Evolutionary conservation across 768 basidiomycete genomes (phyloP).

Genomic region (Coprinopsis strossmayeri): DNA sequence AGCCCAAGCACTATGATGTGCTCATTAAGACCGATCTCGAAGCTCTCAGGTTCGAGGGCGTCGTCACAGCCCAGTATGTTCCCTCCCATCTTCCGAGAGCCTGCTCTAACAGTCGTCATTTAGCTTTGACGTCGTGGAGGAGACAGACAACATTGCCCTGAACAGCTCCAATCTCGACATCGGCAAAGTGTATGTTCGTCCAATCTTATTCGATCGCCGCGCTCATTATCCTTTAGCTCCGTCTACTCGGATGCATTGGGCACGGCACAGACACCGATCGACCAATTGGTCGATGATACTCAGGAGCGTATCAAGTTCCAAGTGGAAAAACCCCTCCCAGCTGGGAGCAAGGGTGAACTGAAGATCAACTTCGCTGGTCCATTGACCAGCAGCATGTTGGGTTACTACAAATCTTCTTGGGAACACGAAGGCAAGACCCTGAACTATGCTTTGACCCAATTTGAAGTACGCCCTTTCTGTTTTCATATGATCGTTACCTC

Average conservation of each 20-base stretch:
- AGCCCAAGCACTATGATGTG: constrained; percentile 73
- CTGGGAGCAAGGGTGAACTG: constrained; percentile 64
- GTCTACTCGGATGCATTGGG: constrained; percentile 51
- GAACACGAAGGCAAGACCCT: constrained; percentile 58
- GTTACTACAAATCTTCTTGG: constrained; percentile 71
- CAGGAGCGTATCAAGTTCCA: constrained; percentile 60
- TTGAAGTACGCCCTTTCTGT: constrained; percentile 45
- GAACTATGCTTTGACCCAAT: constrained; percentile 82
- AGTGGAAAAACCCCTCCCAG: constrained; percentile 53
- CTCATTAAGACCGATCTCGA: constrained; percentile 79
- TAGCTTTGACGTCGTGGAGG: constrained; percentile 58
- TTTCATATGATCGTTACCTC: neutral
- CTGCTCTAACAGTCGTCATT: neutral
- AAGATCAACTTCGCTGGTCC: constrained; percentile 63
- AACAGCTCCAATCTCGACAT: constrained; percentile 60
- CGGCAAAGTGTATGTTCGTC: constrained; percentile 36
- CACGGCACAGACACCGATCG: constrained; percentile 36
- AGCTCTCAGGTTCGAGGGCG: constrained; percentile 67
- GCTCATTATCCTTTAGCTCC: constrained; percentile 17
- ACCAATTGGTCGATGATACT: constrained; percentile 48
- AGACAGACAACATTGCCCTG: constrained; percentile 57
- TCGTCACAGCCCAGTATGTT: constrained; percentile 62
- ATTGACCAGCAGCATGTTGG: constrained; percentile 69
- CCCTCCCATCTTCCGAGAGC: neutral
- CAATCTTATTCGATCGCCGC: neutral